Conservation (phyloP, 805 yeast genomes). For the Yamadazyma laniorum region DNA sequence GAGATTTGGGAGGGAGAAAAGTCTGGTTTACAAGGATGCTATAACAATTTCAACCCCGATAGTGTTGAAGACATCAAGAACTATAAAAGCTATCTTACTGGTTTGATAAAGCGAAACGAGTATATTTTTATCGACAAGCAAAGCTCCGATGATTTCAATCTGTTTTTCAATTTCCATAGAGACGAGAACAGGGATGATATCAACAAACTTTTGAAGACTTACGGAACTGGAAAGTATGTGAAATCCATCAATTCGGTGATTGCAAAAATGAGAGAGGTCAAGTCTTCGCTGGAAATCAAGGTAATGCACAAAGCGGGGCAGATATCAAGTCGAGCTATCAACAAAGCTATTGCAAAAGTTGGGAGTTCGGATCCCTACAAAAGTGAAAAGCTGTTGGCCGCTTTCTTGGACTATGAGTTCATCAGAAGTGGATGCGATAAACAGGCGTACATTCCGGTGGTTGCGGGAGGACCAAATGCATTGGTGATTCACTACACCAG, state of each 20-base stretch:
- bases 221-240: conserved; percentile 30
- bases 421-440: conserved; percentile 85
- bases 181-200: conserved; percentile 8
- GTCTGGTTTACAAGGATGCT: conserved; percentile 81
- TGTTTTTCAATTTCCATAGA: conserved; percentile 6
- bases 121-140: conserved; percentile 53
- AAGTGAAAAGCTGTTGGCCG: conserved; percentile 75
- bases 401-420: conserved; percentile 80
- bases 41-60: conserved; percentile 86
- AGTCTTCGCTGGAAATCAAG: conserved; percentile 71
- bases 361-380: conserved; percentile 45
- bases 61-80: conserved; percentile 52
- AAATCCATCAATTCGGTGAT: conserved; percentile 43
- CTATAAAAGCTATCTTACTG: conserved; percentile 43
- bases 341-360: conserved; percentile 69
- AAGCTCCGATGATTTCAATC: conserved; percentile 3
- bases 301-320: conserved; percentile 82
- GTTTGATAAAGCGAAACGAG: conserved; percentile 47
- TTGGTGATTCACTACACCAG: conserved; percentile 91
- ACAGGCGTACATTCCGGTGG: conserved; percentile 92
- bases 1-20: conserved; percentile 97
- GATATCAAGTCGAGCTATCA: conserved; percentile 80
- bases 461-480: conserved; percentile 90
- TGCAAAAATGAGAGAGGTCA: conserved; percentile 59
- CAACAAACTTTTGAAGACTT: conserved; percentile 8